Base-by-base conservation (phyloP, 164 flowering plant species). In the Buxus sempervirens region DNA sequence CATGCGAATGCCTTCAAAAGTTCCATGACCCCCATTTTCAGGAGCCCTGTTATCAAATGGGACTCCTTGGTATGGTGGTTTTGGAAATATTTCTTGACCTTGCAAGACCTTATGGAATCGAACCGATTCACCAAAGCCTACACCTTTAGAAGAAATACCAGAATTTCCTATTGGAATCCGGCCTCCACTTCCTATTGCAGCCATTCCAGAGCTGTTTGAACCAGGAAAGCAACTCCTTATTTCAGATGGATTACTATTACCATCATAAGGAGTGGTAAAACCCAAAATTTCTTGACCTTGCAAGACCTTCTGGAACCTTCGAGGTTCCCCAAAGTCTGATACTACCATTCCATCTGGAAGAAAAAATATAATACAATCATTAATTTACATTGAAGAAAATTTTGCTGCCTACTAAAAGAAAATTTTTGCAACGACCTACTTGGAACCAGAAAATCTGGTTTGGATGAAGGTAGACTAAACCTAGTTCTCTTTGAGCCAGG, bases 221-320 rank as follows among this genome's bases (percentile, higher is more conserved):
- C 78, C 75, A 60, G 82, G 78, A 73, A 63, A 69, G 63, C 73
- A 58, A 63, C 82, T 76, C 73, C 86, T 77, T 24, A 60, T 56
- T 55, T 81, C 88, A 54, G 85, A 65, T 28, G 78, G 76, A 41
- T 64, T 83, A 64, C 71, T 79, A 76, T 79, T 82, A 68, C 80
- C 79, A 72, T 77, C 78, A 66, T 67, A 82, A 45, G 77, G 75
- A 63, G 82, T 57, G 60, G 56, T 70, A 76, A 81, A 82, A 77
- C 90, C 80, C 53, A 77, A 76, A 63, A 84, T 90, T 96, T 93
- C 98, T 91, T 96, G 98, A 96, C 99, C 99, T 93, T 96, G 99
- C 98, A 96, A 96, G 98, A 96, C 99, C 98, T 88, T 90, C 80
- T 84, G 95, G 96, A 88, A 93, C 72, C 96, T 81, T 51, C 71